Base-by-base conservation (phyloP, 768 basidiomycete genomes). In the Royoungia palumana region DNA sequence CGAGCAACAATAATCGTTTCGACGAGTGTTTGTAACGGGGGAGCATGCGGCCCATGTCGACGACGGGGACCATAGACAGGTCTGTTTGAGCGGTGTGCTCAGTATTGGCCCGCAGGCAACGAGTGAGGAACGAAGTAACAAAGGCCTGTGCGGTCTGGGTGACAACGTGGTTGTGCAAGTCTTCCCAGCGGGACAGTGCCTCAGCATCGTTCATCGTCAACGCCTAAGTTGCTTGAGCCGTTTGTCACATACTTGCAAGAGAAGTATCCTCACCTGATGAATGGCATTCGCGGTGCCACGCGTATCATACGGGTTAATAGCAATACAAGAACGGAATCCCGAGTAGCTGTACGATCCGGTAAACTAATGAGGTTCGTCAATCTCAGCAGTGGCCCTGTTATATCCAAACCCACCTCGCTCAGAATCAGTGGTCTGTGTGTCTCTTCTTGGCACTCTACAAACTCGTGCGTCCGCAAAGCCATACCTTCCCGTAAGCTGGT, bases 131-230 rank as follows among this genome's bases (percentile, higher is more conserved):
- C 5, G 82, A 78, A 4, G 76, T 87, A 35, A 85, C 84, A 64
- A 92, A 94, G 0, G 85, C 75, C 59, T 94, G 91, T 0, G 91
- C 89, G 0, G 87, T 91, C 63, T 94, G 92, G 0, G 87, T 87
- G 12, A 82, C 81, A 43, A 94, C 91, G 55, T 94, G 91, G 52
- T 79, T 82, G 64, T 93, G 88, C 0, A 94, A 72, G 50, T 94
- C 91, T 75, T 85, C 81, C 90, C 90, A 93, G 5, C 89, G 82
- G 11, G 79, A 79, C 17, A 67, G 62, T 0, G 85, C 85, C 62
- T 93, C 89, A 3, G 83, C 81, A 21, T 83, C 80, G 41, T 68
- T 70, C 89, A 93, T 93, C 0, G 82, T 87, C 25, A 94, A 68
- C 8, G 89, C 91, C 70, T 70, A 45, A 11, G 5, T 25, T 2